A percentile compares a stretch with the other conserved stretches of the same genome.
These are phyloP conservation scores for Cryptosporidium meleagridis DNA, from an alignment of 169 alveolate species.

Conservation along the genomic window DNA sequence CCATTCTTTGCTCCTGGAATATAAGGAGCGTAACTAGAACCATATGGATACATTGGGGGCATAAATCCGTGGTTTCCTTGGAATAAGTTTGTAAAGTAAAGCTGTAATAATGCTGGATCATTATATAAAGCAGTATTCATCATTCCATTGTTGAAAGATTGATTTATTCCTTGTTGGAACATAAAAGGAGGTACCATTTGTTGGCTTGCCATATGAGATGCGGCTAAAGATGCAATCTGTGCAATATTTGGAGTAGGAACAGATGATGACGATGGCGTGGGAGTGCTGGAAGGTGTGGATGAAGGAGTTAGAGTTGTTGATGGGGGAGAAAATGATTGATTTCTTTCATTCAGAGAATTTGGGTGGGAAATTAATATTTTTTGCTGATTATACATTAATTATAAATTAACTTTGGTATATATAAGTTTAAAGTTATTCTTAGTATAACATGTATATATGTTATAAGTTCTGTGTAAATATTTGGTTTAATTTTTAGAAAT, in stretches of 20 bases:
- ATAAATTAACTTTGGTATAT: not conserved
- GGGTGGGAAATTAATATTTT: slow-evolving; percentile 9
- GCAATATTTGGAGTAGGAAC: not conserved
- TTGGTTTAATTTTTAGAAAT: not conserved
- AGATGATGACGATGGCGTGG: slow-evolving; percentile 17
- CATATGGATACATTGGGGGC: slow-evolving; percentile 11
- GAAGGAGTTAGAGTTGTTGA: slow-evolving; percentile 65
- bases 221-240: slow-evolving; percentile 33
- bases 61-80: slow-evolving; percentile 15
- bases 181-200: slow-evolving; percentile 13
- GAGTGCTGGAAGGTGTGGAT: slow-evolving; percentile 55
- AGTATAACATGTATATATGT: slow-evolving; percentile 1
- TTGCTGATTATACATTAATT: not conserved
- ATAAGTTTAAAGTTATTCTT: not conserved
- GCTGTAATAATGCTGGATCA: slow-evolving; percentile 56
- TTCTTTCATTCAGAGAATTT: not conserved
- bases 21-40: slow-evolving; percentile 15
- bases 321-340: slow-evolving; percentile 33
- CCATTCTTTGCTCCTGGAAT: slow-evolving; percentile 4
- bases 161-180: slow-evolving; percentile 3
- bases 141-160: slow-evolving; percentile 50
- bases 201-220: slow-evolving; percentile 7
- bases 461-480: not conserved
- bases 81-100: slow-evolving; percentile 19
- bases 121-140: slow-evolving; percentile 39